Percentiles rank a stretch among this genome's conserved stretches.
Evolutionary conservation across 768 basidiomycete species (phyloP).

Genomic region (Boletus insuetus): DNA sequence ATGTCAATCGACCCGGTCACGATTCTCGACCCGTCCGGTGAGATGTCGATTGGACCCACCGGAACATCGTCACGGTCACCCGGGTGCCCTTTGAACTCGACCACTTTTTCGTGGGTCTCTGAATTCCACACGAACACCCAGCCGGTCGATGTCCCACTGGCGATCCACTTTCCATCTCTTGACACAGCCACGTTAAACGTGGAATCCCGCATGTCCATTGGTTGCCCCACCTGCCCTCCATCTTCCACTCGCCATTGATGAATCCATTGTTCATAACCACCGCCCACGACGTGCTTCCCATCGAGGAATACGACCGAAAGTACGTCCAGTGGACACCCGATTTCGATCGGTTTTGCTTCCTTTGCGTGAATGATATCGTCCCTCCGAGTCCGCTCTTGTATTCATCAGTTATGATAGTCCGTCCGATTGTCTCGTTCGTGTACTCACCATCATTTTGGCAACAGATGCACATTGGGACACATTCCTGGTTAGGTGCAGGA

Average conservation of each 20-base stretch:
- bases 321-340: background rate
- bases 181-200: background rate
- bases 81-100: background rate
- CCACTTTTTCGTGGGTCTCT: background rate
- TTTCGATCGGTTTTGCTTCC: too few species aligned
- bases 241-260: background rate
- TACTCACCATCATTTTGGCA: too few species aligned
- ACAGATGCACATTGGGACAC: too few species aligned
- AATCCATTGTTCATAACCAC: background rate
- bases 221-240: background rate
- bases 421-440: background rate
- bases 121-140: constrained; percentile 2
- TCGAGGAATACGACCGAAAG: background rate
- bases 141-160: background rate
- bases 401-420: too few species aligned
- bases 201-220: background rate
- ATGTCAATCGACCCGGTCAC: background rate
- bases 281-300: background rate
- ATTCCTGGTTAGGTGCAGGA: too few species aligned
- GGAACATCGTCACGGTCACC: too few species aligned
- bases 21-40: background rate
- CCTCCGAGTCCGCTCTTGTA: too few species aligned
- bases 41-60: constrained; percentile 1
- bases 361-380: too few species aligned
- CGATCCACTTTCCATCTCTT: background rate